Evolutionary conservation across 73 alveolate species (phyloP).

Genomic region (Symbiodinium natans): DNA sequence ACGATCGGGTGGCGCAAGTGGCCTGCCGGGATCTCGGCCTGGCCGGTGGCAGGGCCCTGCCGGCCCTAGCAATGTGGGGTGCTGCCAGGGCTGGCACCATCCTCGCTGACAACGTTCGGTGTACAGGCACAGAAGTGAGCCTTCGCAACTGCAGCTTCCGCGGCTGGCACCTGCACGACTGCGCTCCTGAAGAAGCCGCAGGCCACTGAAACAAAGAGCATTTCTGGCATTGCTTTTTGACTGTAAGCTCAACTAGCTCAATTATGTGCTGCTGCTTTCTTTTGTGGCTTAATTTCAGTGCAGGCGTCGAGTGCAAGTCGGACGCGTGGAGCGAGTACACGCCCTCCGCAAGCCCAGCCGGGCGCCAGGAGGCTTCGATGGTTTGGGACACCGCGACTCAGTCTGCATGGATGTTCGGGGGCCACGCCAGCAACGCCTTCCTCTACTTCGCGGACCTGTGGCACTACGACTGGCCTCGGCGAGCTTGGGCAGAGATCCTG

Average conservation of each 20-base stretch:
- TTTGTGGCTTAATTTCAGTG: background rate
- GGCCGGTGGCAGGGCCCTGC: background rate
- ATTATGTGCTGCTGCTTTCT: background rate
- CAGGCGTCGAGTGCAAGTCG: background rate
- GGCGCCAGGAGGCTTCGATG: background rate
- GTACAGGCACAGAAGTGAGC: background rate
- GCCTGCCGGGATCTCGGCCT: background rate
- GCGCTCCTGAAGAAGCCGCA: background rate
- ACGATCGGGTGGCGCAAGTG: background rate
- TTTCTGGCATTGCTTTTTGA: too few species aligned
- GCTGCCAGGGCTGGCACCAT: background rate
- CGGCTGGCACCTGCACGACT: background rate
- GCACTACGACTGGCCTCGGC: background rate
- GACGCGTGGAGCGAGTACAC: background rate
- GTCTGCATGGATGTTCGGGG: background rate
- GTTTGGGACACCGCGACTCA: background rate
- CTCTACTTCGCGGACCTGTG: slow-evolving; percentile 23
- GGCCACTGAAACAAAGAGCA: background rate
- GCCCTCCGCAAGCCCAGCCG: background rate
- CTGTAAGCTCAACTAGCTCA: background rate
- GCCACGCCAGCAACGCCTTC: slow-evolving; percentile 27
- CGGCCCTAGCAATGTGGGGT: background rate
- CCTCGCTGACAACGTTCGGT: background rate
- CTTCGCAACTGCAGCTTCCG: background rate
- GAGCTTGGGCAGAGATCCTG: background rate